Evolutionary conservation across 768 basidiomycete genomes (phyloP).

Genomic region (Lentinula boryana): DNA sequence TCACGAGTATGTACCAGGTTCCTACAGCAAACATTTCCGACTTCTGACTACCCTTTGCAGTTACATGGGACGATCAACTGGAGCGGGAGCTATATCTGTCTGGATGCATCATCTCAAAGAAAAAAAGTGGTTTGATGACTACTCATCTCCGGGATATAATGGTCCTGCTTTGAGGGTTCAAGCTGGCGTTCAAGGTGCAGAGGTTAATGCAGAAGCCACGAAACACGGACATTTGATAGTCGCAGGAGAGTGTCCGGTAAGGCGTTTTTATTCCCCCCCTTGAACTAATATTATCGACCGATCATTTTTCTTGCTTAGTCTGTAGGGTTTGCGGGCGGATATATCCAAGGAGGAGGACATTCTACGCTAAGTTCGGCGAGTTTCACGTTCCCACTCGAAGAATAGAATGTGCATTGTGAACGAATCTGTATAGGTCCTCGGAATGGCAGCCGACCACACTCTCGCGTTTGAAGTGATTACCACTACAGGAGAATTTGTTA

Average conservation of each 20-base stretch:
- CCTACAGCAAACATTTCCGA: background rate
- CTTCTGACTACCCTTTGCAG: slow-evolving; percentile 3
- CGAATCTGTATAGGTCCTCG: slow-evolving; percentile 1
- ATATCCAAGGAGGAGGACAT: slow-evolving; percentile 17
- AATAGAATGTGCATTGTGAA: background rate
- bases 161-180: slow-evolving; percentile 10
- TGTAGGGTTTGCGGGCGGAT: slow-evolving; percentile 33
- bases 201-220: slow-evolving; percentile 7
- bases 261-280: background rate
- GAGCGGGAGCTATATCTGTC: slow-evolving; percentile 6
- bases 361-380: slow-evolving; percentile 9
- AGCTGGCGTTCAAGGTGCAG: slow-evolving; percentile 8
- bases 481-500: slow-evolving; percentile 26
- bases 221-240: slow-evolving; percentile 8
- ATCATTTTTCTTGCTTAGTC: slow-evolving; percentile 11
- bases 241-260: slow-evolving; percentile 10
- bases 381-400: background rate
- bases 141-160: slow-evolving; percentile 7
- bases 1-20: slow-evolving; percentile 8
- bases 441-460: slow-evolving; percentile 17
- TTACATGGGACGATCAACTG: slow-evolving; percentile 11
- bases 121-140: slow-evolving; percentile 4
- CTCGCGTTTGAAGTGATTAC: slow-evolving; percentile 34
- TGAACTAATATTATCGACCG: background rate
- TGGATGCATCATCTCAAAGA: slow-evolving; percentile 12